Evolutionary conservation across 2,329 filamentous ascomycete species (phyloP).

Genomic region (Aspergillus tanneri): DNA sequence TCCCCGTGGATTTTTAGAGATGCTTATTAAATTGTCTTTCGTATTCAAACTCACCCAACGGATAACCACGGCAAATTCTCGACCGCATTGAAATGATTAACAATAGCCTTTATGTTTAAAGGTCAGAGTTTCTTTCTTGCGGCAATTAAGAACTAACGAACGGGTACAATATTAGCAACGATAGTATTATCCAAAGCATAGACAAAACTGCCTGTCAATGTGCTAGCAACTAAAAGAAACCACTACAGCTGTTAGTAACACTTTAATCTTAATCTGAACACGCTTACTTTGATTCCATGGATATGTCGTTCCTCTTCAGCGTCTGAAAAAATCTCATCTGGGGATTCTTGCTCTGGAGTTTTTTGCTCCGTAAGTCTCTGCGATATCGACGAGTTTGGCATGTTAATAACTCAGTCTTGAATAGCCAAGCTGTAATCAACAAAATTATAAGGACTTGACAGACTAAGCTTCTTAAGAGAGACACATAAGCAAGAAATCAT

Average conservation of each 20-base stretch:
- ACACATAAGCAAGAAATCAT: not conserved
- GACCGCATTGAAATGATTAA: not conserved
- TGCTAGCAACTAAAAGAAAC: not conserved
- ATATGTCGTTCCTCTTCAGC: not conserved
- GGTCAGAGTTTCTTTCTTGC: not conserved
- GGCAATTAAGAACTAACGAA: not conserved
- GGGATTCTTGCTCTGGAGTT: not conserved
- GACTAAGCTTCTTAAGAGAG: not conserved
- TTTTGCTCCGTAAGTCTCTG: not conserved
- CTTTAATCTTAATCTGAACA: not conserved
- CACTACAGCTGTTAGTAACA: slow-evolving; percentile 2
- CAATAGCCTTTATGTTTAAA: not conserved
- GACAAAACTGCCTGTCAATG: slow-evolving; percentile 19
- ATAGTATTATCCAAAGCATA: slow-evolving; percentile 50
- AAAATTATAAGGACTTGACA: not conserved
- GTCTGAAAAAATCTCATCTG: not conserved
- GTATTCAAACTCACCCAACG: not conserved
- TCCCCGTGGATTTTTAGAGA: slow-evolving; percentile 14
- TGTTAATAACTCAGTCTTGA: not conserved
- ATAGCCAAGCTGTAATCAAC: not conserved
- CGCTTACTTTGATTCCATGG: not conserved
- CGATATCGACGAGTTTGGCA: too few species aligned
- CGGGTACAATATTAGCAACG: slow-evolving; percentile 49
- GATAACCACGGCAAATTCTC: slow-evolving; percentile 1
- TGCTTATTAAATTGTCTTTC: not conserved